Evolutionary conservation across 805 yeast species (phyloP).

Genomic region (Gaillardinia entomophila): DNA sequence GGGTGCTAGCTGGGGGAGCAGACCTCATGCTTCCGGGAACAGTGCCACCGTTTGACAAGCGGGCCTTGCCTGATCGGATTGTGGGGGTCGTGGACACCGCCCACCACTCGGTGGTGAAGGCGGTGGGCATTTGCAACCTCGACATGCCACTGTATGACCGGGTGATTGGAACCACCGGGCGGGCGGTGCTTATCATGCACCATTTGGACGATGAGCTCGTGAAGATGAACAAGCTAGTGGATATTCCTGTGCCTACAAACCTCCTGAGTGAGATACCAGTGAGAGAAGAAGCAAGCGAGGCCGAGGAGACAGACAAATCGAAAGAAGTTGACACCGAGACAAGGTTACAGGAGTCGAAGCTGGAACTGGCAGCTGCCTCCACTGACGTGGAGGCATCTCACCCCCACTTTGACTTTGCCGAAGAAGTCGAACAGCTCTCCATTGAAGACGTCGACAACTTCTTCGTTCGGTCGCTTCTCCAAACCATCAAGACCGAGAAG

Average conservation of each 20-base stretch:
- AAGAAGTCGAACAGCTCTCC: slow-evolving; percentile 34
- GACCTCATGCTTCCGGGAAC: slow-evolving; percentile 74
- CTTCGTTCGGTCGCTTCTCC: slow-evolving; percentile 64
- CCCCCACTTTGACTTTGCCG: slow-evolving; percentile 20
- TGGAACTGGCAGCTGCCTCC: slow-evolving; percentile 1
- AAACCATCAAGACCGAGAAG: slow-evolving; percentile 54
- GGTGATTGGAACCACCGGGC: slow-evolving; percentile 65
- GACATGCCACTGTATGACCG: slow-evolving; percentile 39
- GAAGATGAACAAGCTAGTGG: slow-evolving; percentile 42
- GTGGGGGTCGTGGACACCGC: slow-evolving; percentile 68
- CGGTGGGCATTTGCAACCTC: slow-evolving; percentile 59
- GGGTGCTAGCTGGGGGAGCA: slow-evolving; percentile 71
- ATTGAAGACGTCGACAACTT: slow-evolving; percentile 70
- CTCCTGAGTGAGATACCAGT: slow-evolving; percentile 35
- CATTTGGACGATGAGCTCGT: slow-evolving; percentile 60
- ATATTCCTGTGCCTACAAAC: slow-evolving; percentile 22
- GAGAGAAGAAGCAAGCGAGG: slow-evolving; percentile 14
- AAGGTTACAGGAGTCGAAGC: slow-evolving; percentile 1
- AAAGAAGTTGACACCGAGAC: too few species aligned
- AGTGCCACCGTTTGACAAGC: slow-evolving; percentile 50
- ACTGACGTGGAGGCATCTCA: neutral
- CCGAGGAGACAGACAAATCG: neutral
- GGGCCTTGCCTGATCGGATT: slow-evolving; percentile 45
- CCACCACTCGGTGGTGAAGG: slow-evolving; percentile 59
- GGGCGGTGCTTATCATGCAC: slow-evolving; percentile 73